A percentile compares a stretch with the other conserved stretches of the same genome.
phyloP scores from a whole-genome alignment of 768 basidiomycete genomes.

The Boletus coccyginus region DNA sequence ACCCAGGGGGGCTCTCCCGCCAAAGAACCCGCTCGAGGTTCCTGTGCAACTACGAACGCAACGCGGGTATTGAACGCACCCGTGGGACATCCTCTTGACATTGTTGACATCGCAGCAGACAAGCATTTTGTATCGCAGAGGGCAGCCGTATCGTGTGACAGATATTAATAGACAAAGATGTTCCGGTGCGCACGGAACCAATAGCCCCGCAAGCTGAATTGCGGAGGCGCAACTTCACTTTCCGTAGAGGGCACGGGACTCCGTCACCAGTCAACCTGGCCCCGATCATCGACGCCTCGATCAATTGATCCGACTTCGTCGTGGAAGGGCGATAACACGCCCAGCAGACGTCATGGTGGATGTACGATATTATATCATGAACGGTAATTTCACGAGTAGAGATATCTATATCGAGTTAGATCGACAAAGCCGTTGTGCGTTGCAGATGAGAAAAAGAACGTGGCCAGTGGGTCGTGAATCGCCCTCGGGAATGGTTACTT shows the following conservation, averaged over 20 bases:
- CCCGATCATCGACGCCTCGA: not conserved
- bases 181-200: not conserved
- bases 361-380: not conserved
- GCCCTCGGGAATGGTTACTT: not conserved
- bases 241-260: not conserved
- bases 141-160: not conserved
- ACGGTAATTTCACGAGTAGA: not conserved
- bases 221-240: not conserved
- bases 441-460: not conserved
- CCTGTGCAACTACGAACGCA: not conserved
- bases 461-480: not conserved
- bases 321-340: constrained; percentile 1
- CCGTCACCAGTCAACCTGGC: not conserved
- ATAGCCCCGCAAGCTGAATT: not conserved
- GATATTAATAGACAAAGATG: not conserved
- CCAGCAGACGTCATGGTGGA: not conserved
- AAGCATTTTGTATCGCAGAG: not conserved
- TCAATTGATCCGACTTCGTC: not conserved
- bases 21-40: not conserved
- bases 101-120: not conserved
- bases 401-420: not conserved
- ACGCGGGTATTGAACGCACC: not conserved
- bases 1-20: not conserved
- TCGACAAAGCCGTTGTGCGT: not conserved
- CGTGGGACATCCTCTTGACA: not conserved